Percentiles rank a stretch among this genome's conserved stretches.
These are phyloP conservation scores for Infundibulicybe gibba DNA, from an alignment of 768 basidiomycete species.

Conservation along the genomic window DNA sequence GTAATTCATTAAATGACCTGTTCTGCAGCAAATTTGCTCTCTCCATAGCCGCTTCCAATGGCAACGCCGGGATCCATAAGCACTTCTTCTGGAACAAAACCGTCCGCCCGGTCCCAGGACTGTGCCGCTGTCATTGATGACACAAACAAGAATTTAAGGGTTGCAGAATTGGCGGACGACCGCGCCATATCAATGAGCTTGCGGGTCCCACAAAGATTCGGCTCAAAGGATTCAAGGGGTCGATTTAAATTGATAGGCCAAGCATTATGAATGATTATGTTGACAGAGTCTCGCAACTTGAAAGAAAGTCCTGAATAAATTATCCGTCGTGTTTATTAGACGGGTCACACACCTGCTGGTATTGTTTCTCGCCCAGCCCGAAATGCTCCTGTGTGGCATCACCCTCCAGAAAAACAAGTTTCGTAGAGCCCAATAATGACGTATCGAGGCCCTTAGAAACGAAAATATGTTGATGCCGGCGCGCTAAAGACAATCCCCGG, in stretches of 20 bases:
- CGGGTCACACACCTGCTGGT: constrained; percentile 8
- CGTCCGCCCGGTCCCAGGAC: constrained; percentile 8
- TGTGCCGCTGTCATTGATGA: constrained; percentile 10
- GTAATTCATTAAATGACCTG: constrained; percentile 2
- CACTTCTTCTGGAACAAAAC: constrained; percentile 11
- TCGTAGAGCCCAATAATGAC: constrained; percentile 15
- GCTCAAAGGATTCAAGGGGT: constrained; percentile 38
- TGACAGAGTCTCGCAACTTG: constrained; percentile 23
- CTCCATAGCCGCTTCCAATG: constrained; percentile 12
- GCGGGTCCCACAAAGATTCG: constrained; percentile 34
- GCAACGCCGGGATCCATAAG: constrained; percentile 4
- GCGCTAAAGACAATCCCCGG: constrained; percentile 1
- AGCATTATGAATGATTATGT: constrained; percentile 33
- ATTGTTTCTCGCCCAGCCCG: constrained; percentile 16
- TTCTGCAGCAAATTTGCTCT: constrained; percentile 14
- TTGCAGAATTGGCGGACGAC: constrained; percentile 6
- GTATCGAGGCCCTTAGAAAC: constrained; percentile 18
- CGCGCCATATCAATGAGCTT: constrained; percentile 32
- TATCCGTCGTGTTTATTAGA: background rate
- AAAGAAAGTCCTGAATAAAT: background rate
- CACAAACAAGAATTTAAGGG: constrained; percentile 9
- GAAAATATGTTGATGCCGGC: constrained; percentile 24
- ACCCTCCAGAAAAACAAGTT: constrained; percentile 25
- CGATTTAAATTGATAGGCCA: constrained; percentile 28
- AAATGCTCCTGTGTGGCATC: constrained; percentile 17